phyloP scores from a whole-genome alignment of 2,329 filamentous ascomycete species.

The Ophiocordyceps camponoti-rufipedis region DNA sequence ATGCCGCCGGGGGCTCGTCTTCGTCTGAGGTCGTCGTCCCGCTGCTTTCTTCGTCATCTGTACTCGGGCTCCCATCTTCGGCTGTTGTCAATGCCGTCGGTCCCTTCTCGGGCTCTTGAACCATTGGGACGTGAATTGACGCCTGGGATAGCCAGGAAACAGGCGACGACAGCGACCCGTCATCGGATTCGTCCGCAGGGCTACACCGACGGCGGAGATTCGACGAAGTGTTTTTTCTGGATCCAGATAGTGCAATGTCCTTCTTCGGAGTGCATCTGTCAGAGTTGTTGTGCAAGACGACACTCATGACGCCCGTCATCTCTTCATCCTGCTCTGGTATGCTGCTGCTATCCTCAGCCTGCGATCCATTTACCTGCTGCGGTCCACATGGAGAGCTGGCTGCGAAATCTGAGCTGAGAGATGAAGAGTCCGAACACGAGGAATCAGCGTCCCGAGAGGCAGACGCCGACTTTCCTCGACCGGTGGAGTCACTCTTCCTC shows the following conservation, averaged over 20 bases:
- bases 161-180: conserved; percentile 10
- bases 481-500: conserved; percentile 5
- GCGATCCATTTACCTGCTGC: background rate
- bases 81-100: background rate
- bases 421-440: background rate
- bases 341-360: background rate
- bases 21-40: background rate
- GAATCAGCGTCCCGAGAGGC: background rate
- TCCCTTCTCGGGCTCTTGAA: background rate
- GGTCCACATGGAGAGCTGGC: background rate
- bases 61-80: background rate
- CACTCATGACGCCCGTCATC: conserved; percentile 1
- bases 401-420: background rate
- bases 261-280: conserved; percentile 1
- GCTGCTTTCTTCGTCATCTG: background rate
- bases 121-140: background rate
- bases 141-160: conserved; percentile 8
- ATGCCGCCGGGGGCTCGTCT: background rate
- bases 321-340: conserved; percentile 3
- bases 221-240: conserved; percentile 1
- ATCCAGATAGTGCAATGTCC: conserved; percentile 3
- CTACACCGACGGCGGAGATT: conserved; percentile 1
- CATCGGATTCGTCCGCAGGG: conserved; percentile 5
- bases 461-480: background rate
- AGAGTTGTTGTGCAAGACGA: conserved; percentile 1